Evolutionary conservation across 2,329 filamentous ascomycete genomes (phyloP), one percentile per base, ranked within the genome.

Genomic region (Neonectria coccinea): DNA sequence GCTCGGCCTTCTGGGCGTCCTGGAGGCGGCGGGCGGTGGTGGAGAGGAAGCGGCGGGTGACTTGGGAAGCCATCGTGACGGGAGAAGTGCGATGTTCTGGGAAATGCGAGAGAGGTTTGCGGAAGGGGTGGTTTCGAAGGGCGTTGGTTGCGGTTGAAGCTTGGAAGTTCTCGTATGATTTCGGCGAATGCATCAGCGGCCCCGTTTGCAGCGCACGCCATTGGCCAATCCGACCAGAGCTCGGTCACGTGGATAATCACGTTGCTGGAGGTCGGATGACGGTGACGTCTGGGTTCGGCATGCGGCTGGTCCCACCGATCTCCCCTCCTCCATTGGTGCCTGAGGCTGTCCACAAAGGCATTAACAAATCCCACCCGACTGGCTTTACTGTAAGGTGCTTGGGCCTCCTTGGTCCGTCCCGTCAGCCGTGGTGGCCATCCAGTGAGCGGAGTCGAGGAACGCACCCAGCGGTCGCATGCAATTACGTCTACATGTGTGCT

Each of bases 11-110:
- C 72, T 78, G 76, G 55, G 79, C 73, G 64, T 82, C 78, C 70
- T 80, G 76, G 69, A 88, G 73, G 65, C 85, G 85, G 74, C 86
- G 86, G 68, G 79, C 76, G 62, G 83, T 81, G 74, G 85, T 87
- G 74, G 83, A 81, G 74, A 89, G 85, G 66, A 86, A 81, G 69
- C 87, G 82, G 73, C 86, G 85, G 70, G 86, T 80, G 74, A 87
- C 79, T 73, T 84, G 77, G 73, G 87, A 87, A 66, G 86, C 84
- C 86, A 89, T 89, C 77, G 75, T 79, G 77, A 70, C 69, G 70
- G 71, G 71, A 64, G 54, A 62, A 66, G 31, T 51, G 27, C 62
- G 56, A 56, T 61, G 65, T 67, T 63, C 67, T 56, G 51, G 65
- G 68, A 71, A 53, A 47, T 48, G 58, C 53, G 67, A 61, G 55